Base-by-base conservation (phyloP, 148 eudicot species). In the Nepenthes mirabilis region DNA sequence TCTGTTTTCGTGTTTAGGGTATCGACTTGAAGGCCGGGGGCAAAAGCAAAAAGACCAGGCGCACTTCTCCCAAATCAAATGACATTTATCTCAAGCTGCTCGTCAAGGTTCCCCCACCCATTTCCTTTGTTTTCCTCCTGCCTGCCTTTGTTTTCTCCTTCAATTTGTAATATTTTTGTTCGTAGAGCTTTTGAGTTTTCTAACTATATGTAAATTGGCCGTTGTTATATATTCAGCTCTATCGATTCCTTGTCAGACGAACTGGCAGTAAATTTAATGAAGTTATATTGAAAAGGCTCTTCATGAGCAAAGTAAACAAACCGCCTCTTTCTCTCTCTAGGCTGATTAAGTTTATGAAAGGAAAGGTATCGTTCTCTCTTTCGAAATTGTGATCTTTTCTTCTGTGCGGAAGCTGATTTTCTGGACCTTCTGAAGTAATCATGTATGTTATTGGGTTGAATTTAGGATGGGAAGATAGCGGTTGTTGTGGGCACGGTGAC, bases 11-110 rank as follows among this genome's bases (percentile, higher is more conserved):
- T 23, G 23, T 23, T 23, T 23, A 67, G 72, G 76, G 76, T 35
- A 67, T 72, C 64, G 76, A 72, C 54, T 56, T 72, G 55, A 62
- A 67, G 64, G 71, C 68, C 6, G 76, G 76, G n/a, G 76, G 76
- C 14, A 67, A 72, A 65, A 47, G 58, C 36, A 67, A 72, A 71
- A 62, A 72, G 72, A 62, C 71, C 37, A 67, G 53, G 63, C 58
- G 76, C 13, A 72, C 71, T 8, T 71, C 76, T 5, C 68, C 76
- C 8, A 72, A 72, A 54, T 72, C 76, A 2, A 55, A 72, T 43
- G 76, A 72, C 63, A 65, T 73, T 37, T 73, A 73, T 60, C 65
- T 73, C 33, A 73, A 73, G 56, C 72, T 73, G 32, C 68, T 73
- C 65, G 76, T 68, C 33, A 64, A 73, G 72, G 72, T 11, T 36